Conservation (phyloP, 2,329 filamentous ascomycete species). For the Fusarium phyllophilum region DNA sequence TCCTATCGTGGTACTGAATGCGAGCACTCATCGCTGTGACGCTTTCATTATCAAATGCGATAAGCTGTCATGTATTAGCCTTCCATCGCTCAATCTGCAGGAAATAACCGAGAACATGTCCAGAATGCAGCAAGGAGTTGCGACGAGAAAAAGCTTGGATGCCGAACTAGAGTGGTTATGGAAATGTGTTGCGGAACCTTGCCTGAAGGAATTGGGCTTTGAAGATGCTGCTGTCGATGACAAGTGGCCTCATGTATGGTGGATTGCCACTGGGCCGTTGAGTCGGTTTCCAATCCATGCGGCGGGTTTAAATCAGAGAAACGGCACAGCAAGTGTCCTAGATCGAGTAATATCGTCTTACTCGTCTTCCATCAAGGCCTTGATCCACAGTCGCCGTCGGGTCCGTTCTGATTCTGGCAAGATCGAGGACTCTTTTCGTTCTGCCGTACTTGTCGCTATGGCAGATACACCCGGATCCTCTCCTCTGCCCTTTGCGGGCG, state of each 20-base stretch:
- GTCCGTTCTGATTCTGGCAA: neutral
- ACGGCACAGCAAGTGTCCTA: neutral
- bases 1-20: too few species aligned
- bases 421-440: neutral
- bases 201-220: too few species aligned
- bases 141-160: too few species aligned
- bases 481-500: neutral
- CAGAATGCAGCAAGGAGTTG: too few species aligned
- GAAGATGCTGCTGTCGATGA: neutral
- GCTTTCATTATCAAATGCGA: too few species aligned
- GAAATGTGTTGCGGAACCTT: too few species aligned
- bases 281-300: neutral
- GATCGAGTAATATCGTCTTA: neutral
- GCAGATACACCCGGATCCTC: neutral
- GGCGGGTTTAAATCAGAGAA: neutral
- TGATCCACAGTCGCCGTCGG: neutral
- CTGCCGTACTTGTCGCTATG: neutral
- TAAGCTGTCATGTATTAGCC: too few species aligned
- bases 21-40: too few species aligned
- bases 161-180: too few species aligned
- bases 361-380: neutral
- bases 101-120: too few species aligned
- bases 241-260: neutral
- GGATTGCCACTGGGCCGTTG: neutral
- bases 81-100: too few species aligned